Percentiles rank a stretch among this genome's conserved stretches.
phyloP scores from a whole-genome alignment of 495 filamentous ascomycete species.

The Neurospora sp. region DNA sequence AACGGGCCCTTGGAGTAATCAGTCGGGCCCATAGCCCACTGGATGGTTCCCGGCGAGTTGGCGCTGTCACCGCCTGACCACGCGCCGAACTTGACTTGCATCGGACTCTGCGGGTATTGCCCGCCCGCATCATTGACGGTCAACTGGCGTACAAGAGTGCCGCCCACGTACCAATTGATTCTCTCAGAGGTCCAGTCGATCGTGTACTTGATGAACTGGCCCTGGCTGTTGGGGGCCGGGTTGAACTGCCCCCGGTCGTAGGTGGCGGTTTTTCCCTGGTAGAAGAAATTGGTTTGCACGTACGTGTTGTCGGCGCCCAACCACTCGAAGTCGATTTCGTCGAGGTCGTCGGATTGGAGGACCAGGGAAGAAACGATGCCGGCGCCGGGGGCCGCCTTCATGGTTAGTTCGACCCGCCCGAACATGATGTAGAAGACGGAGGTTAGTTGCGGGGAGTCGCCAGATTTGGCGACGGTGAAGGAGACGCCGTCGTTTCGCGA shows the following conservation, averaged over 20 bases:
- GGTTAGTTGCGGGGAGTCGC: slow-evolving; percentile 74
- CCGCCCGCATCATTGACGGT: slow-evolving; percentile 43
- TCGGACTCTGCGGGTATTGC: slow-evolving; percentile 86
- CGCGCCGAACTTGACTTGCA: slow-evolving; percentile 73
- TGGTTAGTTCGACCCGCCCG: slow-evolving; percentile 60
- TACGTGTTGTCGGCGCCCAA: slow-evolving; percentile 50
- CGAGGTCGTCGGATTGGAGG: slow-evolving; percentile 78
- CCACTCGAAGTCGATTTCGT: slow-evolving; percentile 94
- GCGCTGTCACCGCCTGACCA: slow-evolving; percentile 77
- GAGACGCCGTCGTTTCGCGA: slow-evolving; percentile 57
- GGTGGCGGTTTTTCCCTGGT: slow-evolving; percentile 67
- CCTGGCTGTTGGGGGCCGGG: slow-evolving; percentile 50
- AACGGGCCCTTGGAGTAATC: slow-evolving; percentile 74
- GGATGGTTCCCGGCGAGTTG: slow-evolving; percentile 66
- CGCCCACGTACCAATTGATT: slow-evolving; percentile 77
- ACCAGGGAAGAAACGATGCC: slow-evolving; percentile 80
- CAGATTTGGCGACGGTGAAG: slow-evolving; percentile 74
- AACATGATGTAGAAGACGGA: slow-evolving; percentile 77
- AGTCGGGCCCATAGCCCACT: slow-evolving; percentile 78
- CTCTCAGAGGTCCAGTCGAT: slow-evolving; percentile 73
- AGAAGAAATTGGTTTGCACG: slow-evolving; percentile 90
- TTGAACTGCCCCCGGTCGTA: slow-evolving; percentile 70
- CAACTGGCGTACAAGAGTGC: slow-evolving; percentile 57
- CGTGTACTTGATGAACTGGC: slow-evolving; percentile 74
- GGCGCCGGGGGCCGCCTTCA: slow-evolving; percentile 58